A percentile compares a stretch with the other conserved stretches of the same genome.
Evolutionary conservation across 2,329 filamentous ascomycete genomes (phyloP).

Genomic region (Scytalidium sp.): DNA sequence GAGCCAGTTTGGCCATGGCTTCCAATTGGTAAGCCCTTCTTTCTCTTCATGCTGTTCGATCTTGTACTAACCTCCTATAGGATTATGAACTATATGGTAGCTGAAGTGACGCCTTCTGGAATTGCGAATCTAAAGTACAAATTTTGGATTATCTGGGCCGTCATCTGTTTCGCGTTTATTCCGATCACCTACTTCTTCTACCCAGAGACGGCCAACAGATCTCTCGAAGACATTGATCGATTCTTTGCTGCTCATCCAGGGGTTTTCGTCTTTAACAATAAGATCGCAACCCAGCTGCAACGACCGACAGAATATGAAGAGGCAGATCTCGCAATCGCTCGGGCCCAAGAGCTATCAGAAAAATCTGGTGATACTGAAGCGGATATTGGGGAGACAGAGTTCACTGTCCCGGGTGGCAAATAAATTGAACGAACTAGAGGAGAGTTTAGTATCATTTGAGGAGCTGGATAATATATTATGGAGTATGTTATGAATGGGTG

Average conservation of each 20-base stretch:
- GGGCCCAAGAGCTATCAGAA: background rate
- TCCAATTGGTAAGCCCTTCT: slow-evolving; percentile 41
- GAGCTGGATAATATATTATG: no score
- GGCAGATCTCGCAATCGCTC: slow-evolving; percentile 6
- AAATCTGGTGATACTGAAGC: background rate
- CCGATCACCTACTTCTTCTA: slow-evolving; percentile 44
- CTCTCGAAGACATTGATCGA: slow-evolving; percentile 49
- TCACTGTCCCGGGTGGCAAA: no score
- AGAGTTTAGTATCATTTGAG: no score
- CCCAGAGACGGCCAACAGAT: slow-evolving; percentile 49
- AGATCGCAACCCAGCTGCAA: slow-evolving; percentile 15
- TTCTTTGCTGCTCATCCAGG: slow-evolving; percentile 39
- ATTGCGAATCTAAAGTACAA: slow-evolving; percentile 31
- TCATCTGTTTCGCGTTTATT: slow-evolving; percentile 32
- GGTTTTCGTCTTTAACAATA: slow-evolving; percentile 16
- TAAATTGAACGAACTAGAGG: no score
- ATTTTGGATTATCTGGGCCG: slow-evolving; percentile 35
- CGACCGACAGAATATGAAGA: slow-evolving; percentile 16
- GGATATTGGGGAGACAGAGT: background rate
- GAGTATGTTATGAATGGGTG: no score
- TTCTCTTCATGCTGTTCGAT: slow-evolving; percentile 31
- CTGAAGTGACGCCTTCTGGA: slow-evolving; percentile 31
- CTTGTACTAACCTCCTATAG: background rate
- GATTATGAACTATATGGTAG: slow-evolving; percentile 41
- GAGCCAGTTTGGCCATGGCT: slow-evolving; percentile 29